Percentiles rank a stretch among this genome's conserved stretches.
phyloP scores from a whole-genome alignment of 2,329 filamentous ascomycete species.

The Neonectria neomacrospora region DNA sequence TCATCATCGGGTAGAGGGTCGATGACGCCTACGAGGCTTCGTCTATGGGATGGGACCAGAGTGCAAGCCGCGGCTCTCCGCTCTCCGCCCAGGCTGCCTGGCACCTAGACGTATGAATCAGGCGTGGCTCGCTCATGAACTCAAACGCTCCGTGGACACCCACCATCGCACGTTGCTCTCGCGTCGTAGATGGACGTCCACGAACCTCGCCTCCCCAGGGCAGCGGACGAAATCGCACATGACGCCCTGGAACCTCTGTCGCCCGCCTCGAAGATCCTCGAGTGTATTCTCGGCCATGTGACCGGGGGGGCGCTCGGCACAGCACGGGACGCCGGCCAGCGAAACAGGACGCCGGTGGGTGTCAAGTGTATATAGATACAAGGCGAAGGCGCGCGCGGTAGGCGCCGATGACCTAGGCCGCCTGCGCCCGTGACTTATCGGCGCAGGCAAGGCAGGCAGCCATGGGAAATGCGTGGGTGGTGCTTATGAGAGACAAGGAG shows the following conservation, averaged over 20 bases:
- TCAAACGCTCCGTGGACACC: no score
- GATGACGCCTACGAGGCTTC: not conserved
- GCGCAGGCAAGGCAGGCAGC: constrained; percentile 2
- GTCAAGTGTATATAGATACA: not conserved
- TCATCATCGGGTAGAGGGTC: not conserved
- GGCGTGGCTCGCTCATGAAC: no score
- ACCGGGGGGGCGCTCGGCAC: not conserved
- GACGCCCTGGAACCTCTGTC: not conserved
- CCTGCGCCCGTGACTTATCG: constrained; percentile 7
- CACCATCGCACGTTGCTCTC: not conserved
- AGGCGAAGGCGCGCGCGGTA: not conserved
- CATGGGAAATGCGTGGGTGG: not conserved
- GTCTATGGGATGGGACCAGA: not conserved
- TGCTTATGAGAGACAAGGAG: not conserved
- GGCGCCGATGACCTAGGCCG: constrained; percentile 1
- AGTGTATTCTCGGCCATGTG: constrained; percentile 1
- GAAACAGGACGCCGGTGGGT: not conserved
- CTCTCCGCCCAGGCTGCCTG: not conserved
- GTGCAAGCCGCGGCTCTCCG: not conserved
- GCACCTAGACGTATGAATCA: not conserved
- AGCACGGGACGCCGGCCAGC: not conserved
- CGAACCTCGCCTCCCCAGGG: not conserved
- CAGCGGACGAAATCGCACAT: not conserved
- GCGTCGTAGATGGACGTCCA: not conserved
- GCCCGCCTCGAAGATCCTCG: not conserved